phyloP scores from a whole-genome alignment of 805 yeast species.

The Ascoidea asiatica region DNA sequence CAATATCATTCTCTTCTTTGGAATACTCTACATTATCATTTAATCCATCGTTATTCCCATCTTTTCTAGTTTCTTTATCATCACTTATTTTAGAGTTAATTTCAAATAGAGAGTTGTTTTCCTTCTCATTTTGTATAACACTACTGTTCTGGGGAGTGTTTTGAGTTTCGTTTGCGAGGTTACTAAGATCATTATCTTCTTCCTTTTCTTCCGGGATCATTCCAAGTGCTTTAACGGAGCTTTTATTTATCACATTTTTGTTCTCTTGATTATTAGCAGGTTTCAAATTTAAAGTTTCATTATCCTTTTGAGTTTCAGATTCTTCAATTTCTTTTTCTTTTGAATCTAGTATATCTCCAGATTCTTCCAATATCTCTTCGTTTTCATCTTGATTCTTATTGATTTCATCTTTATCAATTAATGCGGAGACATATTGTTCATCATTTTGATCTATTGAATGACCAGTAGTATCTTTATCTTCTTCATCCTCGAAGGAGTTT shows the following conservation, averaged over 20 bases:
- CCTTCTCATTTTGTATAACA: too few species aligned
- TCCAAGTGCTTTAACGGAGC: too few species aligned
- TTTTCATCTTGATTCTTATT: constrained; percentile 1
- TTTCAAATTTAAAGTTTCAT: constrained; percentile 3
- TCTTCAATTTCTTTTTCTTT: constrained; percentile 7
- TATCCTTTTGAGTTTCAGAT: constrained; percentile 7
- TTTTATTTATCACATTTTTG: too few species aligned
- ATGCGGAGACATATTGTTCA: constrained; percentile 6
- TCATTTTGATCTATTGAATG: constrained; percentile 5
- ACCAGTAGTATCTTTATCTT: constrained; percentile 8
- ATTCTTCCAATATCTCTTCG: constrained; percentile 3
- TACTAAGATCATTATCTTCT: neutral
- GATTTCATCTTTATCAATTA: constrained; percentile 6
- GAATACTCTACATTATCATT: too few species aligned
- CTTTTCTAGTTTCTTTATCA: too few species aligned
- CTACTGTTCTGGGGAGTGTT: too few species aligned
- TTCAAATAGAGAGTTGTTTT: too few species aligned
- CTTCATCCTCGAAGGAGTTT: constrained; percentile 5
- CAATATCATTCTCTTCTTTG: neutral
- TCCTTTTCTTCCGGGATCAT: constrained; percentile 4
- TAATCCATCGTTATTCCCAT: too few species aligned
- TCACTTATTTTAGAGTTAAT: too few species aligned
- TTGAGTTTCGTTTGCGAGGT: neutral
- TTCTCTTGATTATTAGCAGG: neutral
- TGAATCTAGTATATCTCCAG: constrained; percentile 7